A percentile compares a stretch with the other conserved stretches of the same genome.
phyloP scores from a whole-genome alignment of 805 yeast species.

The Lachancea sp. region DNA sequence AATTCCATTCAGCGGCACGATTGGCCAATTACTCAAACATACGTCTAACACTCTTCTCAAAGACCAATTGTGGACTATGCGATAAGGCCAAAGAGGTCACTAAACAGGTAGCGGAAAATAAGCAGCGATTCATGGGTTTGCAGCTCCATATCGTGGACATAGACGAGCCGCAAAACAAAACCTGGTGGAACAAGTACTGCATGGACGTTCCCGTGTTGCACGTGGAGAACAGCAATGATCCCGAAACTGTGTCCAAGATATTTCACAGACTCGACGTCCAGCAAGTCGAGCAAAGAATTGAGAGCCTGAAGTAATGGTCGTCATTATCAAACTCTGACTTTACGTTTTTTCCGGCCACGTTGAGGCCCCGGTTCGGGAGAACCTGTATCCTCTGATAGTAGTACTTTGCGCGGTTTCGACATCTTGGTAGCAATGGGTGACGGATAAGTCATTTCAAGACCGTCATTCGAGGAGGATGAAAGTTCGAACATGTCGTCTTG shows the following conservation, averaged over 20 bases:
- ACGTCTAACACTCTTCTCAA: conserved; percentile 55
- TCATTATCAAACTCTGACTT: neutral
- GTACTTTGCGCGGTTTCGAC: conserved; percentile 19
- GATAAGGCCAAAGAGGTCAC: conserved; percentile 54
- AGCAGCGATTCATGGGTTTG: conserved; percentile 30
- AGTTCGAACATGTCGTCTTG: conserved; percentile 28
- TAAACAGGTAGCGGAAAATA: conserved; percentile 29
- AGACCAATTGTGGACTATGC: conserved; percentile 63
- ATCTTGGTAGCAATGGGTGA: conserved; percentile 25
- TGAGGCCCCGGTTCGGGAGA: conserved; percentile 6
- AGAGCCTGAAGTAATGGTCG: conserved; percentile 5
- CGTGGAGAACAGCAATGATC: conserved; percentile 42
- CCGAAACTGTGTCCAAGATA: conserved; percentile 46
- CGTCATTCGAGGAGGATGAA: conserved; percentile 29
- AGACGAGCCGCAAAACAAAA: conserved; percentile 48
- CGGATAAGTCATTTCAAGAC: conserved; percentile 29
- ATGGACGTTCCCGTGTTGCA: conserved; percentile 78
- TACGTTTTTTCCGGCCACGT: conserved; percentile 18
- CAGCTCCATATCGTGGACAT: conserved; percentile 47
- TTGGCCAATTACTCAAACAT: conserved; percentile 11
- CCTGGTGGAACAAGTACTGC: conserved; percentile 67
- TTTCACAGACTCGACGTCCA: conserved; percentile 61
- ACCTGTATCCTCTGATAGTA: conserved; percentile 28
- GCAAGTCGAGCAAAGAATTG: conserved; percentile 48
- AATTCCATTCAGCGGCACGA: neutral